Evolutionary conservation across 208 protist genomes (phyloP).

Genomic region (Leishmania guyanensis): DNA sequence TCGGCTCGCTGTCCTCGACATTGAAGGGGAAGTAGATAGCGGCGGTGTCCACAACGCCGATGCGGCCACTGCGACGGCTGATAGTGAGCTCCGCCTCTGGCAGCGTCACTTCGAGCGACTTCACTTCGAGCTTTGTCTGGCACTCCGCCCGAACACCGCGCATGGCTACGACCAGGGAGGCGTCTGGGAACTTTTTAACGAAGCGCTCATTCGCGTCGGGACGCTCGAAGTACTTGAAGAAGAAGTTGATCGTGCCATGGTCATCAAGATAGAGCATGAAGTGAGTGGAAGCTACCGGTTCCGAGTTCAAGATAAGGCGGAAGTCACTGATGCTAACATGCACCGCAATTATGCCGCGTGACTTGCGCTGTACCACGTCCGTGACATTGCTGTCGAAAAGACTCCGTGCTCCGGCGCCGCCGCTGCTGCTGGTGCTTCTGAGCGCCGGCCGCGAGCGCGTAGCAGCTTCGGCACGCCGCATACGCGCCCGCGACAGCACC

Average conservation of each 20-base stretch:
- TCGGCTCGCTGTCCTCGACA: slow-evolving; percentile 52
- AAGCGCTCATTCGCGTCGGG: slow-evolving; percentile 11
- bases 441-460: neutral
- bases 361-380: slow-evolving; percentile 4
- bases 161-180: slow-evolving; percentile 51
- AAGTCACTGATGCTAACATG: slow-evolving; percentile 70
- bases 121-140: slow-evolving; percentile 87
- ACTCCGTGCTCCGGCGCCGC: neutral
- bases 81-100: slow-evolving; percentile 53
- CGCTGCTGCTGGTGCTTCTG: neutral
- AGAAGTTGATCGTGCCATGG: slow-evolving; percentile 52
- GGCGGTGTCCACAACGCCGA: slow-evolving; percentile 37
- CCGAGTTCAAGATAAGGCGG: slow-evolving; percentile 66
- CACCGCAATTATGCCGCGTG: slow-evolving; percentile 37
- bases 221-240: slow-evolving; percentile 42
- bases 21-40: slow-evolving; percentile 56
- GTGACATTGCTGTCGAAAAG: neutral
- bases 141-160: slow-evolving; percentile 68
- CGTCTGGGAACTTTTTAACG: slow-evolving; percentile 33
- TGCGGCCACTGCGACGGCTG: slow-evolving; percentile 38
- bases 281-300: slow-evolving; percentile 62
- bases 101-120: slow-evolving; percentile 79
- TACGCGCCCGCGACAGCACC: slow-evolving; percentile 32
- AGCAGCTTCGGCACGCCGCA: slow-evolving; percentile 13
- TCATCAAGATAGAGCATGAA: slow-evolving; percentile 75